phyloP scores from a whole-genome alignment of 805 yeast genomes.

The Aciculoconidium aculeatum region DNA sequence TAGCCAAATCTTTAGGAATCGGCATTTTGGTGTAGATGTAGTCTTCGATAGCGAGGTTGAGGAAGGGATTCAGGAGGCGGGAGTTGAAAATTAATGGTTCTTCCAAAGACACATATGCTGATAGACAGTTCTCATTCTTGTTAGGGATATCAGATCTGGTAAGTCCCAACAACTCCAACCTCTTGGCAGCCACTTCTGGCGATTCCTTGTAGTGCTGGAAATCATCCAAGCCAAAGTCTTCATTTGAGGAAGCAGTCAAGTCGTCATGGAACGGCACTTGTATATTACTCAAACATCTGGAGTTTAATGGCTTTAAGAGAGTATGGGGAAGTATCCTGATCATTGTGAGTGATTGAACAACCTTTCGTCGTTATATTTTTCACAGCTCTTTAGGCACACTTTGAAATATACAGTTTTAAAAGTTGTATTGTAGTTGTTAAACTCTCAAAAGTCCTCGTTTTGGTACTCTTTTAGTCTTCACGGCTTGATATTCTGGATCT shows the following conservation, averaged over 20 bases:
- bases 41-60: conserved; percentile 79
- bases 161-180: conserved; percentile 2
- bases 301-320: too few species aligned
- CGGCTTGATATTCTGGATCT: too few species aligned
- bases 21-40: conserved; percentile 67
- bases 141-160: conserved; percentile 8
- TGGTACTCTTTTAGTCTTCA: too few species aligned
- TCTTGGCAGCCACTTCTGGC: conserved; percentile 19
- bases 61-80: conserved; percentile 54
- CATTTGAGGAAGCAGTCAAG: conserved; percentile 25
- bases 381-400: too few species aligned
- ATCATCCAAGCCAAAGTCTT: conserved; percentile 32
- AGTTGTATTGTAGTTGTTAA: too few species aligned
- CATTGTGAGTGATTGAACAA: too few species aligned
- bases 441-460: too few species aligned
- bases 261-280: conserved; percentile 38
- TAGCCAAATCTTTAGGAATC: conserved; percentile 16
- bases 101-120: conserved; percentile 2
- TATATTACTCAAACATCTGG: conserved; percentile 9
- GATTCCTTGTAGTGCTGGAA: conserved; percentile 34
- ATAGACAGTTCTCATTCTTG: conserved; percentile 21
- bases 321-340: too few species aligned
- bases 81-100: conserved; percentile 58
- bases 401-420: too few species aligned
- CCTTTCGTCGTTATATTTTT: too few species aligned